Conservation (phyloP, 768 basidiomycete species). For the Termitomyces sp. region DNA sequence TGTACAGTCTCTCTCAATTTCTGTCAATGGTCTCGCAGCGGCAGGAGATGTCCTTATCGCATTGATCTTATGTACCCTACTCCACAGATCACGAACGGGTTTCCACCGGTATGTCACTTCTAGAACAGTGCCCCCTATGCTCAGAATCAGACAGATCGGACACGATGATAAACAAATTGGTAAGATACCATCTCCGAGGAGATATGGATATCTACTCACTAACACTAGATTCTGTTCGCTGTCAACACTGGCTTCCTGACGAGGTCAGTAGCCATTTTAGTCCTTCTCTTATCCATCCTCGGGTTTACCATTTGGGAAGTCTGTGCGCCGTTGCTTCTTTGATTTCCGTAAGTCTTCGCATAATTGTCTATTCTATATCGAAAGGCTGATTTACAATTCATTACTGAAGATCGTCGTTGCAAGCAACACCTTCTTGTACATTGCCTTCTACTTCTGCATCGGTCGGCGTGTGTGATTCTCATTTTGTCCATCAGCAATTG, state of each 20-base stretch:
- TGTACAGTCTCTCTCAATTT: constrained; percentile 31
- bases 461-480: constrained; percentile 48
- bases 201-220: neutral
- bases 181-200: constrained; percentile 13
- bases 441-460: constrained; percentile 55
- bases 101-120: constrained; percentile 30
- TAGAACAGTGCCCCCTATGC: neutral
- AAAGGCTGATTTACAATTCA: neutral
- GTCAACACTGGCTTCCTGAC: constrained; percentile 37
- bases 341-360: constrained; percentile 33
- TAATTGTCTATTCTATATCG: neutral
- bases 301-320: constrained; percentile 20
- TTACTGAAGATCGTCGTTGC: constrained; percentile 40
- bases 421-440: constrained; percentile 47
- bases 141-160: constrained; percentile 28
- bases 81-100: constrained; percentile 42
- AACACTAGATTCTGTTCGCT: constrained; percentile 35
- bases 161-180: constrained; percentile 41
- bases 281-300: constrained; percentile 4
- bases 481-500: neutral
- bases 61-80: constrained; percentile 30
- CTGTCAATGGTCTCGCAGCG: constrained; percentile 40
- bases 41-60: constrained; percentile 45
- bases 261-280: constrained; percentile 15
- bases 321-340: constrained; percentile 52